Evolutionary conservation across 208 protist genomes (phyloP).

Genomic region (Acanthamoeba castellanii): DNA sequence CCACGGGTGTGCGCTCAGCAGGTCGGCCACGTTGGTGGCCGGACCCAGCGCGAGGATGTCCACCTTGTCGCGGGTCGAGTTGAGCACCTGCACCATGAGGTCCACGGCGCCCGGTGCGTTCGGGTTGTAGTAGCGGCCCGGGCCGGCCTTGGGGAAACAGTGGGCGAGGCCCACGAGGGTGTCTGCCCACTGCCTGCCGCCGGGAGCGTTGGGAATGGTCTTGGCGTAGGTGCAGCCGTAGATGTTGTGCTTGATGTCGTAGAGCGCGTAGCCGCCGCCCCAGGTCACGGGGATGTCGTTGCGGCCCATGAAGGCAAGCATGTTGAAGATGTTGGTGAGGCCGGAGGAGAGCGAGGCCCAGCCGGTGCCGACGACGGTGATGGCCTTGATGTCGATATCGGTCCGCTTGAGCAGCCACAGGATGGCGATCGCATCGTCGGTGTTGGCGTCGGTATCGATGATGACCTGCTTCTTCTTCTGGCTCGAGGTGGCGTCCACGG

Average conservation of each 20-base stretch:
- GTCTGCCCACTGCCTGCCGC: conserved; percentile 12
- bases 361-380: not conserved
- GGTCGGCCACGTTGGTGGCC: not conserved
- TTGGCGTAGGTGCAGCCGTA: conserved; percentile 30
- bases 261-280: not conserved
- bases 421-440: not conserved
- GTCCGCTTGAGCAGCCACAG: conserved; percentile 21
- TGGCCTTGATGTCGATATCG: not conserved
- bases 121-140: not conserved
- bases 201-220: conserved; percentile 1
- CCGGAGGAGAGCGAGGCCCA: conserved; percentile 1
- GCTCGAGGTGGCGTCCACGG: not conserved
- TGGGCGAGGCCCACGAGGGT: not conserved
- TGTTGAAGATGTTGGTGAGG: not conserved
- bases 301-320: conserved; percentile 50
- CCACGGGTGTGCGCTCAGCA: not conserved
- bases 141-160: not conserved
- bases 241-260: not conserved
- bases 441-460: conserved; percentile 48
- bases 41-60: conserved; percentile 7
- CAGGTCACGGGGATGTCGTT: conserved; percentile 35
- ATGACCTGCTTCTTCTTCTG: not conserved
- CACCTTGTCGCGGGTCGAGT: conserved; percentile 1
- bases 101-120: not conserved
- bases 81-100: not conserved